These are phyloP conservation scores for Neopestalotiopsis sp. DNA, from an alignment of 2,329 filamentous ascomycete species.

Conservation along the genomic window DNA sequence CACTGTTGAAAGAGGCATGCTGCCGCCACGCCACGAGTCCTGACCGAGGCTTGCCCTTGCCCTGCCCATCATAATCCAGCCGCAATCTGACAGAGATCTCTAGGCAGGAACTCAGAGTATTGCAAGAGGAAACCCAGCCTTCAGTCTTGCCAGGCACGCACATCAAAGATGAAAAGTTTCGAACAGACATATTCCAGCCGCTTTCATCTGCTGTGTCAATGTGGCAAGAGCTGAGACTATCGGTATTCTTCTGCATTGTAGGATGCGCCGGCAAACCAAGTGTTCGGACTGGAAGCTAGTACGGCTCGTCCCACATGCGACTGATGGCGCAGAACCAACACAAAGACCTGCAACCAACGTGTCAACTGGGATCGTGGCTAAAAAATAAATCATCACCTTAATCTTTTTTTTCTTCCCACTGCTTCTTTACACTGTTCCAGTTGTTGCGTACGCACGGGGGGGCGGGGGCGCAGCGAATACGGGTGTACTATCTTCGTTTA, in stretches of 20 bases:
- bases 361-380: constrained; percentile 15
- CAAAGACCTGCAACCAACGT: not conserved
- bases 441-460: constrained; percentile 12
- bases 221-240: not conserved
- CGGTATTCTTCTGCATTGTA: not conserved
- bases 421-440: not conserved
- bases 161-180: not conserved
- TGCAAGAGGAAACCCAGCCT: not conserved
- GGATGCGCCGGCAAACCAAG: constrained; percentile 8
- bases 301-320: constrained; percentile 13
- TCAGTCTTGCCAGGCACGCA: not conserved
- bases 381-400: constrained; percentile 17
- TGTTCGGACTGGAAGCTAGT: constrained; percentile 20
- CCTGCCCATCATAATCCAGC: not conserved
- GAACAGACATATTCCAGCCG: not conserved
- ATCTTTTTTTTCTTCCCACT: constrained; percentile 9
- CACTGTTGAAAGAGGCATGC: not conserved
- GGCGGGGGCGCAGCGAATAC: constrained; percentile 3
- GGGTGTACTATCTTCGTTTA: constrained; percentile 21
- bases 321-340: not conserved
- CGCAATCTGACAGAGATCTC: not conserved
- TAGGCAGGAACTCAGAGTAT: not conserved
- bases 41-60: not conserved
- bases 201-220: not conserved
- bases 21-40: constrained; percentile 3